phyloP scores from a whole-genome alignment of 2,329 filamentous ascomycete species.

The Penicillium sp. region DNA sequence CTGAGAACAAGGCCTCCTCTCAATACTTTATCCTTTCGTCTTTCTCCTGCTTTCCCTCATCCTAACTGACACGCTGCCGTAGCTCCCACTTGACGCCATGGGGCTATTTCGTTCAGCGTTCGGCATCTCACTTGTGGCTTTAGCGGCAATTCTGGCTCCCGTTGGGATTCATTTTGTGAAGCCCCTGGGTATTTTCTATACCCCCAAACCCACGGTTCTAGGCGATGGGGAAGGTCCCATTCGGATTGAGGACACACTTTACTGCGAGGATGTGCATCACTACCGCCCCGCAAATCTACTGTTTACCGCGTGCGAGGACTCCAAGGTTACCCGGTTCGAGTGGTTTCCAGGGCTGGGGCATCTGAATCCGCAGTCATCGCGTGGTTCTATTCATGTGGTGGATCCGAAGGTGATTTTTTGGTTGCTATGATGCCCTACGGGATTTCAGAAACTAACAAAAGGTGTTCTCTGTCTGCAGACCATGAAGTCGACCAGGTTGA shows the following conservation, averaged over 20 bases:
- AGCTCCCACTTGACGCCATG: constrained; percentile 18
- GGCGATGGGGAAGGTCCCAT: constrained; percentile 37
- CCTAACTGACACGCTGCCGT: background rate
- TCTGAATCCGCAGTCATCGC: constrained; percentile 40
- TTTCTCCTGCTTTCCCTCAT: too few species aligned
- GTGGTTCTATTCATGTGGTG: constrained; percentile 48
- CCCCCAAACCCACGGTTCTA: constrained; percentile 17
- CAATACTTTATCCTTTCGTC: background rate
- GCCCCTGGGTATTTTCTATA: constrained; percentile 25
- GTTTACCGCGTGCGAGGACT: constrained; percentile 58
- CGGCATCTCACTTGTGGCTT: constrained; percentile 19
- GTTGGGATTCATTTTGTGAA: constrained; percentile 20
- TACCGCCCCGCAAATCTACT: constrained; percentile 49
- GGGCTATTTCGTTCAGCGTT: constrained; percentile 15
- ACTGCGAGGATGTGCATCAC: constrained; percentile 62
- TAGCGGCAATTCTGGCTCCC: constrained; percentile 21
- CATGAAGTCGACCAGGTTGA: constrained; percentile 46
- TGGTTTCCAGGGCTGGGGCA: constrained; percentile 54
- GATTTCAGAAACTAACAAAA: background rate
- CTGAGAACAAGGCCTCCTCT: too few species aligned
- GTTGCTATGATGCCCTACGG: background rate
- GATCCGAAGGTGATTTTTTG: constrained; percentile 49
- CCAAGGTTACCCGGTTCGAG: constrained; percentile 39
- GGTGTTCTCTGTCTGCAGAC: constrained; percentile 36
- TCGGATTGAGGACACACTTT: constrained; percentile 51